These are phyloP conservation scores for Penicillium pulvis DNA, from an alignment of 495 filamentous ascomycete species.

Conservation along the genomic window DNA sequence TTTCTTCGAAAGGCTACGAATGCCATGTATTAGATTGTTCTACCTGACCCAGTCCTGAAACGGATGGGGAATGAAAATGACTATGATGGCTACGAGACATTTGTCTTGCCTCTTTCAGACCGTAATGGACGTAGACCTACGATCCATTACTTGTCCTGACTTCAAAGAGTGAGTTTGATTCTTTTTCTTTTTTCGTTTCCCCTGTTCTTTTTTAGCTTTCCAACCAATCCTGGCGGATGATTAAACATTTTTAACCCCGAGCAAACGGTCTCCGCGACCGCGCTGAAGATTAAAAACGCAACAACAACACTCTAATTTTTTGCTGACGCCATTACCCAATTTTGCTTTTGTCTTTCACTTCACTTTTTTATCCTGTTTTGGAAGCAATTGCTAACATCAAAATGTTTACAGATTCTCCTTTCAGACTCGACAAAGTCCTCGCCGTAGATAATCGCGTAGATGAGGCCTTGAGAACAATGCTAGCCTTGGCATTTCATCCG, in stretches of 20 bases:
- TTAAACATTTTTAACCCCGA: constrained; percentile 63
- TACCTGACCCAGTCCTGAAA: constrained; percentile 30
- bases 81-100: constrained; percentile 33
- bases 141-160: constrained; percentile 36
- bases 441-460: not conserved
- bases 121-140: constrained; percentile 43
- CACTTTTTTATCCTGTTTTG: constrained; percentile 9
- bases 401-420: constrained; percentile 20
- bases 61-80: constrained; percentile 38
- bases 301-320: constrained; percentile 69
- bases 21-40: constrained; percentile 49
- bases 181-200: constrained; percentile 12
- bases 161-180: constrained; percentile 34
- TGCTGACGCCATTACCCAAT: constrained; percentile 50
- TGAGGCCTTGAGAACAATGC: not conserved
- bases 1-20: constrained; percentile 31
- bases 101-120: constrained; percentile 17
- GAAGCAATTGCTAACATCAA: constrained; percentile 34
- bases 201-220: not conserved
- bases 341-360: constrained; percentile 21
- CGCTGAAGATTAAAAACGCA: constrained; percentile 56
- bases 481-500: not conserved
- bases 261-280: constrained; percentile 35
- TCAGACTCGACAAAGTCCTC: not conserved
- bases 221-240: constrained; percentile 46